phyloP scores from a whole-genome alignment of 768 basidiomycete genomes.

The Mycena amicta region DNA sequence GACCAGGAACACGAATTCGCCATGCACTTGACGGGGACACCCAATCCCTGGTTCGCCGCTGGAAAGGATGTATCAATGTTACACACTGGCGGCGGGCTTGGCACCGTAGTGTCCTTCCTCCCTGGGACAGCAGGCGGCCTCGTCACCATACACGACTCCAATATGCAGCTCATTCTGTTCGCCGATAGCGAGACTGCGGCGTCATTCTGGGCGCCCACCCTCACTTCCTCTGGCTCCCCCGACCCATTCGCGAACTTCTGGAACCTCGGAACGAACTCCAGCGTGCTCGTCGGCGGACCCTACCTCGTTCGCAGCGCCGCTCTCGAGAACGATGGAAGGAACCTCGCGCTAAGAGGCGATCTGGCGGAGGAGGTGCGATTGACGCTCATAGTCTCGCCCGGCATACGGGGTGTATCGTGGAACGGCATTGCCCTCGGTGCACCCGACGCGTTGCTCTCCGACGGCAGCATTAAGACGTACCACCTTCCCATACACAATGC shows the following conservation, averaged over 20 bases:
- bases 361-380: conserved; percentile 59
- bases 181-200: conserved; percentile 66
- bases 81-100: neutral
- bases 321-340: conserved; percentile 40
- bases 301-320: conserved; percentile 63
- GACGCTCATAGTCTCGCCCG: conserved; percentile 63
- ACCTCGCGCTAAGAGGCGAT: conserved; percentile 68
- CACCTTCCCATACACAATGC: conserved; percentile 35
- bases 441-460: conserved; percentile 34
- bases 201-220: conserved; percentile 73
- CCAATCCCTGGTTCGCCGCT: conserved; percentile 26
- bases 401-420: conserved; percentile 63
- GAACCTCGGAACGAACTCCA: conserved; percentile 71
- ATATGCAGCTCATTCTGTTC: conserved; percentile 67
- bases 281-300: conserved; percentile 67
- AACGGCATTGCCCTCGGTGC: conserved; percentile 48
- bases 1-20: conserved; percentile 57
- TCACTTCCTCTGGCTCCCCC: conserved; percentile 42
- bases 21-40: conserved; percentile 49
- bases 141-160: conserved; percentile 66
- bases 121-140: conserved; percentile 54
- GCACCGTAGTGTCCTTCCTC: conserved; percentile 55
- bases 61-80: neutral
- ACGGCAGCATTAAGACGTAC: neutral
- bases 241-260: conserved; percentile 61